Conservation (phyloP, 805 yeast species). For the Myxozyma kluyveri region DNA sequence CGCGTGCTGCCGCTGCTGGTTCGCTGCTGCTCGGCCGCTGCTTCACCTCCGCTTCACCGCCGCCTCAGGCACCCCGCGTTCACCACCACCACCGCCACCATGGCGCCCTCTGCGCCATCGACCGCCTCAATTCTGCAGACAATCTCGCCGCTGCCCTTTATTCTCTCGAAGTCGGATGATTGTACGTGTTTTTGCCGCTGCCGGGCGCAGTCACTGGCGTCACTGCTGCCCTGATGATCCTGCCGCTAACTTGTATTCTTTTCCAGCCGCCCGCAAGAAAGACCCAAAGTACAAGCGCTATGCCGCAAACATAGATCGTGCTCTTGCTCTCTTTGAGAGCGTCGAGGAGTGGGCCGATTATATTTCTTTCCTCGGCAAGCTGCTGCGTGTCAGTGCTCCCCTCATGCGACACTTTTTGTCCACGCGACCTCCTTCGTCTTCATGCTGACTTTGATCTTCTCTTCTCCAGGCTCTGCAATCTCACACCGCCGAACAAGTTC, state of each 20-base stretch:
- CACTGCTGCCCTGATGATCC: neutral
- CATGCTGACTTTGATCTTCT: neutral
- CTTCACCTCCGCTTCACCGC: neutral
- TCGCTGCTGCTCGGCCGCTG: neutral
- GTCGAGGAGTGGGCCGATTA: conserved; percentile 98
- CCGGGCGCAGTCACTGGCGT: neutral
- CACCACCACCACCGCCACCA: conserved; percentile 1
- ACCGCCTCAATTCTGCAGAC: conserved; percentile 28
- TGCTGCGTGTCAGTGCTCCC: conserved; percentile 61
- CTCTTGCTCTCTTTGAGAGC: conserved; percentile 70
- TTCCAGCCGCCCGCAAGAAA: conserved; percentile 24
- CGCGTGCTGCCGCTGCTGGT: no score
- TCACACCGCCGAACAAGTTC: conserved; percentile 48
- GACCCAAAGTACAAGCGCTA: conserved; percentile 68
- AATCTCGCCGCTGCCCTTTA: conserved; percentile 28
- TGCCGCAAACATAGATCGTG: conserved; percentile 64
- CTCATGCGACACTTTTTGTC: neutral
- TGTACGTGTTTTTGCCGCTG: conserved; percentile 9
- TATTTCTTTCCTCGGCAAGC: conserved; percentile 78
- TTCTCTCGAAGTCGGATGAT: conserved; percentile 26
- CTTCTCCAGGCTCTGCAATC: conserved; percentile 32
- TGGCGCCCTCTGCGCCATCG: conserved; percentile 26
- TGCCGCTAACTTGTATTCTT: neutral
- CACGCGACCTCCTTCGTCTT: neutral
- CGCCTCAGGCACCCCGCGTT: neutral